Evolutionary conservation across 148 eudicot species (phyloP), one percentile per base, ranked within the genome.

Genomic region (Rhododendron ovatum): DNA sequence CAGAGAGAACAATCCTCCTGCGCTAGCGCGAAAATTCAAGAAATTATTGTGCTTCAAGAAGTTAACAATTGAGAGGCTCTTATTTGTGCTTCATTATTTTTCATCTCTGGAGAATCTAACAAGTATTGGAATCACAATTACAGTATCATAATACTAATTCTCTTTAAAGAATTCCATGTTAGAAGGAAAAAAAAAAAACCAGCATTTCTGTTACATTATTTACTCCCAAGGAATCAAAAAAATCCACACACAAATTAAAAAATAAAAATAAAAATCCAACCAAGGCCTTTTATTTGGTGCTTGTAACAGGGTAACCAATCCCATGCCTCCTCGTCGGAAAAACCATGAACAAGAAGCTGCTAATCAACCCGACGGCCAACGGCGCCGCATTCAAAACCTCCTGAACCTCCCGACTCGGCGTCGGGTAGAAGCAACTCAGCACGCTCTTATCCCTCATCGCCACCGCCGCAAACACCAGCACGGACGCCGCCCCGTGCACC

Each of bases 321-420:
- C 93, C 91, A 81, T 90, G 91, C 74, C 93, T 88, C 81, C 79
- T 85, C 1, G 89, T 83, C 4, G 91, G 91, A 30, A 89, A 91
- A 6, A 88, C 74, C 85, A 88, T 71, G 82, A 88, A 88, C 86
- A 87, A 43, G 84, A 88, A 67, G 53, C 90, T 88, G 65, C 90
- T 88, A 22, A 90, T 53, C 50, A 89, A 15, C 45, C 93, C 93
- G 26, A 87, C 81, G 4, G 75, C 89, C 5, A 85, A 48, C 0
- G 93, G 93, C 76, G 82, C 82, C 10, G 75, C 77, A 45, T 86
- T 43, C 39, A 91, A 71, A 39, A 85, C 85, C 88, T 91, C 90
- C 50, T 87, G 89, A 69, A 75, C 61, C 84, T 89, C 89, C 69
- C 45, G 80, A 3, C 57, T 14, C 0, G 89, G 89, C n/a, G 12